Percentiles rank a stretch among this genome's conserved stretches.
Evolutionary conservation across 2,329 filamentous ascomycete genomes (phyloP).

Genomic region (Thermomyces lanuginosus): DNA sequence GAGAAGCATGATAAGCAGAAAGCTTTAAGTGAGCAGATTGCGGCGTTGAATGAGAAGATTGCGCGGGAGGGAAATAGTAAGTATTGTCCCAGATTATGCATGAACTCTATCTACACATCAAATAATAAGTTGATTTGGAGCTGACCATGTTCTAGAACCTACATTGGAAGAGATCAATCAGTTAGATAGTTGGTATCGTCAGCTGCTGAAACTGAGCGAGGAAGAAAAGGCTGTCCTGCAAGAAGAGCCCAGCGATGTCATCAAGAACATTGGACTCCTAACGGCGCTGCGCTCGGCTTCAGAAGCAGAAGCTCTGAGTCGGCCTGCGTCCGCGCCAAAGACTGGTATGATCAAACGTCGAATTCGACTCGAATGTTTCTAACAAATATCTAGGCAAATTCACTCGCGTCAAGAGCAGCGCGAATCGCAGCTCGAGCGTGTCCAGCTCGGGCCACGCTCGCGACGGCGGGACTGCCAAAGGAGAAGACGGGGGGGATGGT

Average conservation of each 20-base stretch:
- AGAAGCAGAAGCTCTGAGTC: constrained; percentile 28
- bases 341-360: constrained; percentile 31
- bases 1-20: constrained; percentile 30
- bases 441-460: constrained; percentile 26
- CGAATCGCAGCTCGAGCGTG: constrained; percentile 26
- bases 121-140: too few species aligned
- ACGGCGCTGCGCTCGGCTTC: constrained; percentile 33
- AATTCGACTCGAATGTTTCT: constrained; percentile 15
- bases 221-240: constrained; percentile 32
- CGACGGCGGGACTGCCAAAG: constrained; percentile 20
- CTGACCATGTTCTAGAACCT: constrained; percentile 19
- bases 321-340: constrained; percentile 24
- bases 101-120: too few species aligned
- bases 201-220: constrained; percentile 31
- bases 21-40: constrained; percentile 24
- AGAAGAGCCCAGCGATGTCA: constrained; percentile 34
- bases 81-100: too few species aligned
- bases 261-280: constrained; percentile 34
- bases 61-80: constrained; percentile 26
- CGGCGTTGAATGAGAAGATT: constrained; percentile 29
- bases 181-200: constrained; percentile 31
- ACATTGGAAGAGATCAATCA: constrained; percentile 26
- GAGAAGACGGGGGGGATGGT: constrained; percentile 29
- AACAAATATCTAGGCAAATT: constrained; percentile 31
- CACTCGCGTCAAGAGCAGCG: constrained; percentile 26